A percentile compares a stretch with the other conserved stretches of the same genome.
Evolutionary conservation across 179 eudicot genomes (phyloP).

Genomic region (Beta lomatogona): DNA sequence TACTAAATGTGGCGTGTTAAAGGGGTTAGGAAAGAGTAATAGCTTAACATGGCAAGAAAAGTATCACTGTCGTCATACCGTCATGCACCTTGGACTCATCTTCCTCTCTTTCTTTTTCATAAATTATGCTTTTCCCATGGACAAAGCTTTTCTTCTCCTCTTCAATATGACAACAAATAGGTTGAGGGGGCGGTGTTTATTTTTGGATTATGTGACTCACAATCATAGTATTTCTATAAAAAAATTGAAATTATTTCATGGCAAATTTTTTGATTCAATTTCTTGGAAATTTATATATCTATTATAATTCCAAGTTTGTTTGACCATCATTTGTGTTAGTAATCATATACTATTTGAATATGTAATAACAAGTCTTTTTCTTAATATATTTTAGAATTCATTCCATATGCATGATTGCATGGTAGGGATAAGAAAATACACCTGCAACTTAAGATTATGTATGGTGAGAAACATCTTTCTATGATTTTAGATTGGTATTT

Average conservation of each 20-base stretch:
- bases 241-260: background rate
- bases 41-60: constrained; percentile 18
- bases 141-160: constrained; percentile 5
- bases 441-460: no score
- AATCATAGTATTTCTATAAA: background rate
- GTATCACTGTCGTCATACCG: background rate
- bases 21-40: constrained; percentile 7
- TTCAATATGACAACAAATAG: background rate
- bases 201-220: background rate
- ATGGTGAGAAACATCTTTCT: no score
- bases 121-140: constrained; percentile 1
- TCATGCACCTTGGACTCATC: background rate
- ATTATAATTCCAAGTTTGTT: no score
- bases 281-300: no score
- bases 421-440: no score
- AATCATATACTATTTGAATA: no score
- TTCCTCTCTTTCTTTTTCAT: background rate
- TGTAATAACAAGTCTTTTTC: no score
- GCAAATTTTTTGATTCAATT: no score
- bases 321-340: no score
- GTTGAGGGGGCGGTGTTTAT: background rate
- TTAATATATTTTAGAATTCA: no score
- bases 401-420: no score
- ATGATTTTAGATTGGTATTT: no score
- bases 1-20: constrained; percentile 13